Conservation (phyloP, 2,329 filamentous ascomycete species). For the Tolypocladium guangdongense region DNA sequence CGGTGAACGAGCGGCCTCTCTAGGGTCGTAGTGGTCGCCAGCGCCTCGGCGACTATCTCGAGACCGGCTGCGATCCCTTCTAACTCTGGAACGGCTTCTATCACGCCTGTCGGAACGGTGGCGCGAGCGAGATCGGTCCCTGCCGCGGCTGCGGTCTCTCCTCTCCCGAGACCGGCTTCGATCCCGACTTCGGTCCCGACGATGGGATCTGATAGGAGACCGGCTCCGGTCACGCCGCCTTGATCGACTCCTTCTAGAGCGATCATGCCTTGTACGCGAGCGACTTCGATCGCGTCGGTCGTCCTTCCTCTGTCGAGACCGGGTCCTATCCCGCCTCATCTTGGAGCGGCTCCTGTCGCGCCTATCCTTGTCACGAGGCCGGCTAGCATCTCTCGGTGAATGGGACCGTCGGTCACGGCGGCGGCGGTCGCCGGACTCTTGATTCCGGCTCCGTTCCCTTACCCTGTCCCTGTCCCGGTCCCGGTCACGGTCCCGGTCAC, state of each 20-base stretch:
- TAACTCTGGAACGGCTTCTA: constrained; percentile 19
- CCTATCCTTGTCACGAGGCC: constrained; percentile 19
- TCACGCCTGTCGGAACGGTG: constrained; percentile 16
- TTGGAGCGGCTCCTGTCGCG: constrained; percentile 26
- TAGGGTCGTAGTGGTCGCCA: constrained; percentile 11
- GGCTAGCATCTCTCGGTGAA: constrained; percentile 25
- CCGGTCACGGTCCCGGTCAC: constrained; percentile 13
- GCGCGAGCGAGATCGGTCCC: constrained; percentile 17
- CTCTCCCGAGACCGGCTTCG: constrained; percentile 17
- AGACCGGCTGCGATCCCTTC: constrained; percentile 10
- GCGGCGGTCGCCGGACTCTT: constrained; percentile 18
- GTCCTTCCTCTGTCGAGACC: constrained; percentile 25
- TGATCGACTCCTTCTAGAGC: constrained; percentile 24
- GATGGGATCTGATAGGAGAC: constrained; percentile 19
- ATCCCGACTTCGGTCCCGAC: constrained; percentile 24
- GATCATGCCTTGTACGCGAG: constrained; percentile 20
- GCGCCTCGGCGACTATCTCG: constrained; percentile 10
- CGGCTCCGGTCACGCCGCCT: constrained; percentile 26
- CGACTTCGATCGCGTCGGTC: constrained; percentile 21
- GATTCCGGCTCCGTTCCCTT: constrained; percentile 17
- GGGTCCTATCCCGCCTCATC: constrained; percentile 26
- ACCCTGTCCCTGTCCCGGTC: constrained; percentile 10
- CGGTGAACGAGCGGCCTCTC: constrained; percentile 9
- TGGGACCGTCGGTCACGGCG: constrained; percentile 25
- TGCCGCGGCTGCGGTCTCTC: constrained; percentile 2